phyloP scores from a whole-genome alignment of 2,329 filamentous ascomycete species.

The Eutypa lata region DNA sequence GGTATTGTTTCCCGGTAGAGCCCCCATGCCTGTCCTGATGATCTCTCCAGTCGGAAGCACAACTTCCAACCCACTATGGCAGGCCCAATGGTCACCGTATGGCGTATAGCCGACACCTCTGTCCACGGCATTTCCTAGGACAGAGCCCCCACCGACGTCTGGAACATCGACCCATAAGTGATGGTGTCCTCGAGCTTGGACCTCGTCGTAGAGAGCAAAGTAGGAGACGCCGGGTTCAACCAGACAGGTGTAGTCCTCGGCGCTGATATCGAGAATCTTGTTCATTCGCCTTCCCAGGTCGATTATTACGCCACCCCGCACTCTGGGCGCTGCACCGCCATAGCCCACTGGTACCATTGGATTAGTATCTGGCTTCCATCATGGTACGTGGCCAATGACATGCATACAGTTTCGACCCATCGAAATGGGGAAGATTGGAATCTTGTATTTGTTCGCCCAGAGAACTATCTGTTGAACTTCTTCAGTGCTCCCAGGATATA shows the following conservation, averaged over 20 bases:
- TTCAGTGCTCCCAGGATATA: constrained; percentile 27
- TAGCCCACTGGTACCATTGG: constrained; percentile 39
- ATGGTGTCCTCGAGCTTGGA: constrained; percentile 34
- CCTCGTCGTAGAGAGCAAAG: constrained; percentile 45
- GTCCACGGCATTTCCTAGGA: constrained; percentile 45
- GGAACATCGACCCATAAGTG: constrained; percentile 42
- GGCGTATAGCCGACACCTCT: constrained; percentile 45
- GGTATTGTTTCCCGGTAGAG: constrained; percentile 33
- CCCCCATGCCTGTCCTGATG: constrained; percentile 39
- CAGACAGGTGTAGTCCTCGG: constrained; percentile 45
- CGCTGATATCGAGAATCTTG: constrained; percentile 48
- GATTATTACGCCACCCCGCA: constrained; percentile 47
- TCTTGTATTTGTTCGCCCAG: constrained; percentile 27
- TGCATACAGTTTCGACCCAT: constrained; percentile 29
- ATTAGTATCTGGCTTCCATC: constrained; percentile 1
- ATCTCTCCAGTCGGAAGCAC: constrained; percentile 40
- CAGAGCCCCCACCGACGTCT: constrained; percentile 40
- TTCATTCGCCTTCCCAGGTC: constrained; percentile 54
- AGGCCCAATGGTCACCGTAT: constrained; percentile 40
- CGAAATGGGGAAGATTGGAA: constrained; percentile 26
- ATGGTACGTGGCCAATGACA: not conserved
- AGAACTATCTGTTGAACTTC: constrained; percentile 30
- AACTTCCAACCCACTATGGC: constrained; percentile 40
- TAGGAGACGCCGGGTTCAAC: constrained; percentile 56
- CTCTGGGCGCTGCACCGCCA: constrained; percentile 51